Base-by-base conservation (phyloP, 2,329 filamentous ascomycete genomes). In the Sordariomycetes sp. region DNA sequence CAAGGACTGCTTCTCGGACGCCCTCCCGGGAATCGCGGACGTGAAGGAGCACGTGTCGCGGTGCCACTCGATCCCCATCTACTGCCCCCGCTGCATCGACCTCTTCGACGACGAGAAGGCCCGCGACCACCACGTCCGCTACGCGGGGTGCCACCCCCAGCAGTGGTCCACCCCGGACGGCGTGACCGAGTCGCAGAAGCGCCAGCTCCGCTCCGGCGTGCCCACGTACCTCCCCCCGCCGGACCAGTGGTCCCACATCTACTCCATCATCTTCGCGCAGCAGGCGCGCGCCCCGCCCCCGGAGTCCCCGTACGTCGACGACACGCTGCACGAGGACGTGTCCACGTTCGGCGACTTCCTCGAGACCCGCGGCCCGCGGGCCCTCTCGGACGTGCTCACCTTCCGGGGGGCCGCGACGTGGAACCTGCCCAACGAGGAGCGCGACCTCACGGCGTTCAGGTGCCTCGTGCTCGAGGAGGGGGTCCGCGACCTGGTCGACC, bases 151-250 rank as follows among this genome's bases (percentile, higher is more conserved):
- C 53, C 46, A 2, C 12, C 28, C 16, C 20, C 50, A 55, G 34
- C 16, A 51, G 7, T 55, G 53, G 57, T 53, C 28, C 16, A 10
- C 16, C 32, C 52, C 51, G 3, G 55, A 57, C 11, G 59, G 59
- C 43, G 48, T 60, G 37, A 58, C 59, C 7, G 59, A 60, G 28
- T 52, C 35, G 6, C 59, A 60, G 55, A 57, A 58, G 46, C 55
- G 55, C 25, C 22, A 54, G 40, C 40, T 60, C 11, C 34, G 20
- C 12, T 22, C 18, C n/a, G 24, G 20, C 14, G 25, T 37, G 1
- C 43, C 50, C 2, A n/a, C 54, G 16, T 18, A 51, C 34, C 25
- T 54, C 12, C 34, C 54, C n/a, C 14, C 20, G n/a, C 28, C n/a
- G 12, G 55, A 58, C 37, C 59, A 58, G 55, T 60, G 59, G 59